Base-by-base conservation (phyloP, 179 eudicot species). In the Corrigiola litoralis region DNA sequence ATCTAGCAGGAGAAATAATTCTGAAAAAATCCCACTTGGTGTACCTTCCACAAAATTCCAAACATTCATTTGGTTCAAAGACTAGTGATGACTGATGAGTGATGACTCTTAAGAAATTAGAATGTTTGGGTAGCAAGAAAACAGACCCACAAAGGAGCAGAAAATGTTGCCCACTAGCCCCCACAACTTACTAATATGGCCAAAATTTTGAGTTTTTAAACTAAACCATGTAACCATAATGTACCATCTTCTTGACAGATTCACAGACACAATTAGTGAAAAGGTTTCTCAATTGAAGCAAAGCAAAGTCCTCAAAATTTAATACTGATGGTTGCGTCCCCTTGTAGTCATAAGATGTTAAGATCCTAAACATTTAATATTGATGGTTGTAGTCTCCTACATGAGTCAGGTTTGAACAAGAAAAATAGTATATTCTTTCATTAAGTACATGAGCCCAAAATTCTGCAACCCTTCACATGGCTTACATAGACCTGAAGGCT, bases 381-480 rank as follows among this genome's bases (percentile, higher is more conserved):
- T 12, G 57, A 75, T 6, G 56, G 34, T 50, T 45, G 78, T 62
- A 62, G 75, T 65, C 68, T 71, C 67, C 70, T 69, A 58, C 67
- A 70, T 27, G 63, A 72, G 64, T 75, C 68, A 60, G 37, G 40
- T 68, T 70, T 65, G 72, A 70, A 65, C 74, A 70, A 66, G 68
- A 55, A 70, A 70, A 49, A 57, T 66, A n/a, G n/a, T 58, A 54
- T 41, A 58, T 21, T 69, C 67, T 41, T 24, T 71, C 75, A 75
- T 75, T 75, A 51, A 70, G 45, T 53, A 65, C 31, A 64, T 66
- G 61, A 75, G 70, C 62, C 74, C 79, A 69, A 51, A 64, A 56
- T 64, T 69, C 49, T 59, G 57, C 18, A 65, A 42, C 75, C 34
- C 46, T 31, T 60, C 79, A 75, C 79, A 75, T 75, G 79, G 65